Percentiles rank a stretch among this genome's conserved stretches.
These are phyloP conservation scores for Taiwanofungus camphoratus DNA, from an alignment of 1,284 basidiomycete genomes.

Conservation along the genomic window DNA sequence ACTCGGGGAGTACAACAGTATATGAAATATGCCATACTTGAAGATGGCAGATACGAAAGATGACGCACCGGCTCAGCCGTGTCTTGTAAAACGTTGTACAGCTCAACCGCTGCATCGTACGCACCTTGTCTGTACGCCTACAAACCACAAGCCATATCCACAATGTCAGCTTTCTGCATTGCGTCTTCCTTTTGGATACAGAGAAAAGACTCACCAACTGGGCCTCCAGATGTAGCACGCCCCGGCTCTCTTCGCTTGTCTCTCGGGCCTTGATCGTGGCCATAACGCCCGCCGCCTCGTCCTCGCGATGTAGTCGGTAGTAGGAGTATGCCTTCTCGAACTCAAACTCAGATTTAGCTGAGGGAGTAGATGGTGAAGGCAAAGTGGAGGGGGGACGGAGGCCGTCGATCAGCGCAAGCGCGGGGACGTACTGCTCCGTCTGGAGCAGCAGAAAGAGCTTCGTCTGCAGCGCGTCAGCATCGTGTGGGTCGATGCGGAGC, in stretches of 20 bases:
- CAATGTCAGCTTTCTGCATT: too few species aligned
- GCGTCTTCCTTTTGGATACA: constrained; percentile 1
- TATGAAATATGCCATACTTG: not conserved
- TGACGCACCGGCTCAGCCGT: constrained; percentile 61
- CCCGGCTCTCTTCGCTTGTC: constrained; percentile 47
- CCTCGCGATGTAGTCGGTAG: constrained; percentile 73
- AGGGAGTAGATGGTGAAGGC: too few species aligned
- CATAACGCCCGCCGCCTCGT: constrained; percentile 56
- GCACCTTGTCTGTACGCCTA: constrained; percentile 64
- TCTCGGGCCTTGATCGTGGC: constrained; percentile 38
- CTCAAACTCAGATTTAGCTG: constrained; percentile 29
- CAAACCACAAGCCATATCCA: too few species aligned
- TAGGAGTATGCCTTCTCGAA: constrained; percentile 80
- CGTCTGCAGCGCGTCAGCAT: constrained; percentile 69
- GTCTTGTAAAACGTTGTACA: constrained; percentile 77
- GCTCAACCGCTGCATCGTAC: constrained; percentile 64
- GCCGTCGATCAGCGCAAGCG: constrained; percentile 46
- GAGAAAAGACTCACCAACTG: constrained; percentile 58
- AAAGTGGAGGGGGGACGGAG: too few species aligned
- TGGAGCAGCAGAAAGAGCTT: constrained; percentile 81
- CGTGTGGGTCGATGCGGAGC: constrained; percentile 59
- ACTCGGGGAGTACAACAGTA: constrained; percentile 6
- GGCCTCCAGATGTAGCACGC: constrained; percentile 75
- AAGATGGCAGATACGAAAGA: constrained; percentile 2
- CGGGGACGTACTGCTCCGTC: constrained; percentile 68